Conservation (phyloP, 805 yeast species). For the Candida parachauliodes region DNA sequence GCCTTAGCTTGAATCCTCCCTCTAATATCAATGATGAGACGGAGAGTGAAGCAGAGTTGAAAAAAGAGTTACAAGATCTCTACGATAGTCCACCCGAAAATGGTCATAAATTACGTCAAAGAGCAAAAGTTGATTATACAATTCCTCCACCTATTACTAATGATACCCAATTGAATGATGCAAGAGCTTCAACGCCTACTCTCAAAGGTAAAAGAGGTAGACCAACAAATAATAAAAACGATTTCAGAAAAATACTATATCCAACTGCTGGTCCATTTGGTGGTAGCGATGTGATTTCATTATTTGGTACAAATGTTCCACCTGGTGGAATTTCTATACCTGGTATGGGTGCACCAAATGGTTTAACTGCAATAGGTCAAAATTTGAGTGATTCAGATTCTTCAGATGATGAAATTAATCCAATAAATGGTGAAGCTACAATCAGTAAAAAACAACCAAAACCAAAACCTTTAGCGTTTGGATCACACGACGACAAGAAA, state of each 20-base stretch:
- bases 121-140: slow-evolving; percentile 68
- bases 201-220: slow-evolving; percentile 36
- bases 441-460: slow-evolving; percentile 26
- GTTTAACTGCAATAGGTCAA: slow-evolving; percentile 31
- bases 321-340: slow-evolving; percentile 41
- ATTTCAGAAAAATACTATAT: slow-evolving; percentile 63
- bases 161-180: slow-evolving; percentile 31
- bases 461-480: slow-evolving; percentile 22
- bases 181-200: slow-evolving; percentile 12
- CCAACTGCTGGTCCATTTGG: slow-evolving; percentile 98
- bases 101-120: slow-evolving; percentile 40
- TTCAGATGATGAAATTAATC: slow-evolving; percentile 57
- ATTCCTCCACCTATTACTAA: slow-evolving; percentile 74
- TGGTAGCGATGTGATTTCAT: slow-evolving; percentile 85
- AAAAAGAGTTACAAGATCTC: slow-evolving; percentile 64
- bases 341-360: slow-evolving; percentile 23
- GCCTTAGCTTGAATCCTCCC: slow-evolving; percentile 8
- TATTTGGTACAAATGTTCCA: slow-evolving; percentile 69
- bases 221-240: slow-evolving; percentile 42
- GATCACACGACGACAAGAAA: slow-evolving; percentile 38
- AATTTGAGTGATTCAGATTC: slow-evolving; percentile 52
- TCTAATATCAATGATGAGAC: slow-evolving; percentile 12
- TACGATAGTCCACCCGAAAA: slow-evolving; percentile 53
- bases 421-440: slow-evolving; percentile 40
- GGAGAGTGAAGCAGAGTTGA: slow-evolving; percentile 37